Conservation (phyloP, 768 basidiomycete species). For the Auriscalpium orientale region DNA sequence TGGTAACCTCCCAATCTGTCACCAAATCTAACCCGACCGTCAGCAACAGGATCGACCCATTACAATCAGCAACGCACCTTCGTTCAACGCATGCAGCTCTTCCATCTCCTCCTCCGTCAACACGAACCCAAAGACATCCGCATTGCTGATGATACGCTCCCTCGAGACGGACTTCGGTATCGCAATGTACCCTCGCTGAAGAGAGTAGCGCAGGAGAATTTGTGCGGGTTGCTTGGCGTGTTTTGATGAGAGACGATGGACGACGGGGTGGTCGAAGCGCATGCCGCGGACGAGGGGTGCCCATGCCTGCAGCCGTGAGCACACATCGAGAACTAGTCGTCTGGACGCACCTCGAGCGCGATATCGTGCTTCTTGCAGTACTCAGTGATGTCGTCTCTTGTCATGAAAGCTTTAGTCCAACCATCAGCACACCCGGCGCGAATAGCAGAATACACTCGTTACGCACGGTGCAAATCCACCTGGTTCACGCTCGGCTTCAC, state of each 20-base stretch:
- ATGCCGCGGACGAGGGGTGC: conserved; percentile 61
- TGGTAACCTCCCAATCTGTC: conserved; percentile 38
- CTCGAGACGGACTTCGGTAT: conserved; percentile 57
- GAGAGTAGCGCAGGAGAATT: conserved; percentile 61
- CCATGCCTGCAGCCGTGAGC: conserved; percentile 52
- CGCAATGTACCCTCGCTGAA: conserved; percentile 63
- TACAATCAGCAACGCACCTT: conserved; percentile 31
- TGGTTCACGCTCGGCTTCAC: conserved; percentile 12
- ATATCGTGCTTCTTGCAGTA: conserved; percentile 53
- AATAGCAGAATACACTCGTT: too few relatives aligned
- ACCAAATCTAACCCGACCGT: conserved; percentile 25
- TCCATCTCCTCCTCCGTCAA: conserved; percentile 42
- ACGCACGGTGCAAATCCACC: conserved; percentile 45
- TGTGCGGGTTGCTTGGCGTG: conserved; percentile 51
- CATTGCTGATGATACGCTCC: conserved; percentile 48
- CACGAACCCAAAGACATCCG: conserved; percentile 56
- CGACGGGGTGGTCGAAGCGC: conserved; percentile 51
- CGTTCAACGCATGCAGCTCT: conserved; percentile 44
- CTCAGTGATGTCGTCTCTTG: conserved; percentile 50
- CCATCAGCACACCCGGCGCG: too few relatives aligned
- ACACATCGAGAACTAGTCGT: too few relatives aligned
- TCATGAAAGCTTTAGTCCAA: conserved; percentile 47
- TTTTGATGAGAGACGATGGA: conserved; percentile 41
- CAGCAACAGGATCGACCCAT: neutral
- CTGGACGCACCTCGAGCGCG: conserved; percentile 44